Conservation (phyloP, 192 early-diverging fungal genomes). For the Mortierella claussenii region DNA sequence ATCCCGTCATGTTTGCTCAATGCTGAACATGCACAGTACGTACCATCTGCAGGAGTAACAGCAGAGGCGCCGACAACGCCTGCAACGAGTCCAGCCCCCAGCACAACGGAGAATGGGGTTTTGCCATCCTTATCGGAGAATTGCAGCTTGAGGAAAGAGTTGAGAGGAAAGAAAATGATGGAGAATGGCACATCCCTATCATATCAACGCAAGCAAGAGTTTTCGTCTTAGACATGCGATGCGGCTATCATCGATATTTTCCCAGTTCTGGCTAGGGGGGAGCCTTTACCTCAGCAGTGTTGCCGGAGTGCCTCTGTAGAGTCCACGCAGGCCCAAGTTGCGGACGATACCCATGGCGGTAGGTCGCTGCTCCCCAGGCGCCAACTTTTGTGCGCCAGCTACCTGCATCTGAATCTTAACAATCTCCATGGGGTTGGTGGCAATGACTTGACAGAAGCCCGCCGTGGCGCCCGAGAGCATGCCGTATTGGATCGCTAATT, state of each 20-base stretch:
- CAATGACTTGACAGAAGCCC: conserved; percentile 66
- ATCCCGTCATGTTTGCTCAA: no score
- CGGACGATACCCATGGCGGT: conserved; percentile 55
- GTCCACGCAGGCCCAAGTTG: conserved; percentile 55
- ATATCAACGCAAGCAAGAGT: not conserved
- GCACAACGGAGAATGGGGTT: conserved; percentile 63
- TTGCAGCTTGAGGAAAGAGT: conserved; percentile 55
- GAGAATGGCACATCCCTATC: conserved; percentile 66
- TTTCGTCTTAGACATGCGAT: no score
- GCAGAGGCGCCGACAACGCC: conserved; percentile 54
- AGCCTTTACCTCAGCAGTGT: conserved; percentile 51
- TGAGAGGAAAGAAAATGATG: conserved; percentile 63
- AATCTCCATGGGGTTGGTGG: conserved; percentile 70
- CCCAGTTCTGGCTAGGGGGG: no score
- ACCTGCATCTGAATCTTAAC: conserved; percentile 68
- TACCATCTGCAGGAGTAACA: conserved; percentile 59
- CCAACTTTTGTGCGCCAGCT: conserved; percentile 36
- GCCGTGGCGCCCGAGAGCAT: conserved; percentile 64
- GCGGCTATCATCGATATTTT: no score
- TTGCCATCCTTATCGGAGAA: conserved; percentile 47
- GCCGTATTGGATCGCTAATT: conserved; percentile 55
- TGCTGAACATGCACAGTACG: conserved; percentile 9
- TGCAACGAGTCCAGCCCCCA: conserved; percentile 62
- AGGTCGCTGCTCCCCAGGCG: conserved; percentile 23
- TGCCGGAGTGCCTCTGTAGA: conserved; percentile 58